Conservation (phyloP, 2,329 filamentous ascomycete species). For the Nemania serpens region DNA sequence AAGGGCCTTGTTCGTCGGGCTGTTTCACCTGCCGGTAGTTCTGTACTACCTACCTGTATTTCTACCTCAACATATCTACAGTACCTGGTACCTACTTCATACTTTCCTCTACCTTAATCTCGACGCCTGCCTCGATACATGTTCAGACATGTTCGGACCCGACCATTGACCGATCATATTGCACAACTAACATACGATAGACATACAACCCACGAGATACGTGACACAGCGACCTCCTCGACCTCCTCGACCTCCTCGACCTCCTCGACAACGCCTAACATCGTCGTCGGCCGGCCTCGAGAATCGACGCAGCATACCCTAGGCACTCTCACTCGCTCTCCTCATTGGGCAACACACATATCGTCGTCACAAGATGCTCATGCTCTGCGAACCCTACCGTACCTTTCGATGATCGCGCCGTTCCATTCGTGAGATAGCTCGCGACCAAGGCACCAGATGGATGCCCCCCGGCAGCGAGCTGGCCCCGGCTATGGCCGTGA, state of each 20-base stretch:
- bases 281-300: background rate
- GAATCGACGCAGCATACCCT: background rate
- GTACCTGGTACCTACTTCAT: no score
- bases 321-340: no score
- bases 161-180: background rate
- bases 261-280: no score
- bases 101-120: no score
- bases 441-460: slow-evolving; percentile 33
- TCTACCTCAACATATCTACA: background rate
- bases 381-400: slow-evolving; percentile 36
- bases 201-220: no score
- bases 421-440: slow-evolving; percentile 39
- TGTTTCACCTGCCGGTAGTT: background rate
- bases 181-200: background rate
- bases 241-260: background rate
- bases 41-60: background rate
- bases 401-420: slow-evolving; percentile 24
- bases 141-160: no score
- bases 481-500: slow-evolving; percentile 44
- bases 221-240: background rate
- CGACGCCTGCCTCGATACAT: no score
- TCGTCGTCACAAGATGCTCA: slow-evolving; percentile 16
- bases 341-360: background rate
- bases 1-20: slow-evolving; percentile 1
- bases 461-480: slow-evolving; percentile 40